Conservation (phyloP, 768 basidiomycete species). For the Leccinum subtestaceum region DNA sequence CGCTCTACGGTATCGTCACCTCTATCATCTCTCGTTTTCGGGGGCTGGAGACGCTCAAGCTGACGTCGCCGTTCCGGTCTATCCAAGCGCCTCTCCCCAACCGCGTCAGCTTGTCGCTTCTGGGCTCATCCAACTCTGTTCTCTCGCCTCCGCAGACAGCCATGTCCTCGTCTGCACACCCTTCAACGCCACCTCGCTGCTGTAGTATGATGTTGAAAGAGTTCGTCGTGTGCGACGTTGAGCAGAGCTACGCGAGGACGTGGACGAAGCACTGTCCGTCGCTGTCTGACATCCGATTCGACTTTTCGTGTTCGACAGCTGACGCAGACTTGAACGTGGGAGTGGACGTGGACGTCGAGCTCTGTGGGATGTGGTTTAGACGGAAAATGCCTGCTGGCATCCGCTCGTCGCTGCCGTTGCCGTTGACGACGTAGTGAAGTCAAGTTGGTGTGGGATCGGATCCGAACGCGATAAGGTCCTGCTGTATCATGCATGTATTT, state of each 20-base stretch:
- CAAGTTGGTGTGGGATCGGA: neutral
- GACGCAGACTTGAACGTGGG: constrained; percentile 29
- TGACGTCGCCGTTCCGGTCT: constrained; percentile 33
- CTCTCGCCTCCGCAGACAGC: constrained; percentile 9
- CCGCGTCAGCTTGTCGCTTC: constrained; percentile 1
- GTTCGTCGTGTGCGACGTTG: constrained; percentile 27
- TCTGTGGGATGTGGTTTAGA: constrained; percentile 33
- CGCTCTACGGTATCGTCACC: constrained; percentile 28
- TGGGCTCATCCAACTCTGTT: neutral
- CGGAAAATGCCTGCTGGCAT: constrained; percentile 14
- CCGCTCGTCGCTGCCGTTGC: neutral
- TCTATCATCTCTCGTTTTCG: constrained; percentile 33
- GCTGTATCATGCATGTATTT: neutral
- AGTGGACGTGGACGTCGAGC: constrained; percentile 29
- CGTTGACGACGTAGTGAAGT: neutral
- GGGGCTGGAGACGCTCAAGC: constrained; percentile 27
- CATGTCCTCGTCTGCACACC: neutral
- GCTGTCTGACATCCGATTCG: constrained; percentile 28
- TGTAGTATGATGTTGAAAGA: constrained; percentile 16
- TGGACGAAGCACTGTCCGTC: constrained; percentile 31
- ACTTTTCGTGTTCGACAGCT: constrained; percentile 26
- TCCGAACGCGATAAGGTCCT: neutral
- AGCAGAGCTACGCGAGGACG: constrained; percentile 26
- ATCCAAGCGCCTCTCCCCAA: constrained; percentile 19
- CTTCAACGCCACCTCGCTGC: neutral